These are phyloP conservation scores for Chaetomium tenue DNA, from an alignment of 495 filamentous ascomycete species.

Conservation along the genomic window DNA sequence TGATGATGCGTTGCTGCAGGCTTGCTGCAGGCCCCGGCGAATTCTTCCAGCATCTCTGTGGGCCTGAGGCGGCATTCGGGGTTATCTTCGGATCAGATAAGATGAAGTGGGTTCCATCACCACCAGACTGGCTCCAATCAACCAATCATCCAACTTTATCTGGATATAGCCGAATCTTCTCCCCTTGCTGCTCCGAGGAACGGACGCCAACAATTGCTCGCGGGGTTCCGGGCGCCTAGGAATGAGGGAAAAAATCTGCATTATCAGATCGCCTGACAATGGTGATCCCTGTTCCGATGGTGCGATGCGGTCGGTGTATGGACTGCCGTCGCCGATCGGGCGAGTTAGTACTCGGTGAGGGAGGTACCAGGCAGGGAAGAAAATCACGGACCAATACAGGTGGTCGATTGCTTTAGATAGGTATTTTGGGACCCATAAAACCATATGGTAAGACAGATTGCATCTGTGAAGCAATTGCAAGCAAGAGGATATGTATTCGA, in stretches of 20 bases:
- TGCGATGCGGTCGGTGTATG: background rate
- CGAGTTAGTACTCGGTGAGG: background rate
- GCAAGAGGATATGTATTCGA: too few relatives aligned
- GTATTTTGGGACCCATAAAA: too few relatives aligned
- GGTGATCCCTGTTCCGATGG: background rate
- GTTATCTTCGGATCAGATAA: constrained; percentile 56
- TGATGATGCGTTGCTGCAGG: constrained; percentile 24
- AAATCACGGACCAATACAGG: too few relatives aligned
- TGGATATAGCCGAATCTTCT: constrained; percentile 7
- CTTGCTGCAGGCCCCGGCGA: constrained; percentile 16
- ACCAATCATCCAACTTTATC: constrained; percentile 2
- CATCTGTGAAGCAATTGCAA: too few relatives aligned
- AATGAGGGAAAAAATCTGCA: constrained; percentile 22
- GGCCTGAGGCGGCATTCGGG: constrained; percentile 41
- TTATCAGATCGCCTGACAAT: constrained; percentile 39
- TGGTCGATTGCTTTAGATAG: too few relatives aligned
- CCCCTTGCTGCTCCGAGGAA: constrained; percentile 25
- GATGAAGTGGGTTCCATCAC: constrained; percentile 35
- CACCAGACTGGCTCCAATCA: background rate
- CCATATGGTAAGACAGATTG: too few relatives aligned
- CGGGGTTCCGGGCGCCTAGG: background rate
- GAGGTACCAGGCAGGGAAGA: too few relatives aligned
- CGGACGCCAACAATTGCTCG: constrained; percentile 14
- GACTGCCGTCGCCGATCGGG: background rate
- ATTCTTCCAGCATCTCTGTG: constrained; percentile 26